These are phyloP conservation scores for Ophiostoma fasciatum DNA, from an alignment of 2,329 filamentous ascomycete genomes.

Conservation along the genomic window DNA sequence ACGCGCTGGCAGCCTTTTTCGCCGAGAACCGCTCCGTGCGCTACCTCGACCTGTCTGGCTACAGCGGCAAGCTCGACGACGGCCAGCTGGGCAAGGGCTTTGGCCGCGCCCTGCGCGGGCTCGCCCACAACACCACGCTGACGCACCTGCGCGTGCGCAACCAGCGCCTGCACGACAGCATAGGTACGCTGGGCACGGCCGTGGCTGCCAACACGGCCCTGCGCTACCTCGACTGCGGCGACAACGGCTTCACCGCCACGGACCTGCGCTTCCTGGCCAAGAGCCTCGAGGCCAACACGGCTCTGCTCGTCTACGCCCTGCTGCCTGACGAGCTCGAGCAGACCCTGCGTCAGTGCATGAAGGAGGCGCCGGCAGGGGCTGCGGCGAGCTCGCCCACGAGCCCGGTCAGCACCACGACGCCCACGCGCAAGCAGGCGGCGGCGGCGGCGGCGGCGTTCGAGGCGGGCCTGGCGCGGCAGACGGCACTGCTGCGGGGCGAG, in stretches of 20 bases:
- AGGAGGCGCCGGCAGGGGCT: constrained; percentile 10
- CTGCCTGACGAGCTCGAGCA: constrained; percentile 15
- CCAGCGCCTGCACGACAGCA: constrained; percentile 38
- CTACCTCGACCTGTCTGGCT: constrained; percentile 42
- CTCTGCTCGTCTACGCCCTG: constrained; percentile 28
- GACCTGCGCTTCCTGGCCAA: constrained; percentile 32
- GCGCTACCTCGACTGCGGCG: constrained; percentile 37
- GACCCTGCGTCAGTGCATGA: constrained; percentile 13
- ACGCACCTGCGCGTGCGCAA: constrained; percentile 39
- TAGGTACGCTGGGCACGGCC: constrained; percentile 35
- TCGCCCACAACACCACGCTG: constrained; percentile 18
- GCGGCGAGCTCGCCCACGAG: not conserved
- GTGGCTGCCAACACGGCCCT: constrained; percentile 33
- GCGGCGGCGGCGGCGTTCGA: constrained; percentile 8
- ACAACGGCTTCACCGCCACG: constrained; percentile 39
- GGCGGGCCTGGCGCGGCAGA: constrained; percentile 13
- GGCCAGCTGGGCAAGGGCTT: constrained; percentile 39
- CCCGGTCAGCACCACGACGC: not conserved
- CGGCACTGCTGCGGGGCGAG: constrained; percentile 5
- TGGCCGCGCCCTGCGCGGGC: constrained; percentile 27
- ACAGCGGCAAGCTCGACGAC: constrained; percentile 41
- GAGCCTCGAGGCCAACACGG: constrained; percentile 26
- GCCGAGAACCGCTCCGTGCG: constrained; percentile 33
- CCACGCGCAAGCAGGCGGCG: constrained; percentile 9
- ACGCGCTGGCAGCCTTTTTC: constrained; percentile 35